Base-by-base conservation (phyloP, 768 basidiomycete species). In the Myochromella boudieri region DNA sequence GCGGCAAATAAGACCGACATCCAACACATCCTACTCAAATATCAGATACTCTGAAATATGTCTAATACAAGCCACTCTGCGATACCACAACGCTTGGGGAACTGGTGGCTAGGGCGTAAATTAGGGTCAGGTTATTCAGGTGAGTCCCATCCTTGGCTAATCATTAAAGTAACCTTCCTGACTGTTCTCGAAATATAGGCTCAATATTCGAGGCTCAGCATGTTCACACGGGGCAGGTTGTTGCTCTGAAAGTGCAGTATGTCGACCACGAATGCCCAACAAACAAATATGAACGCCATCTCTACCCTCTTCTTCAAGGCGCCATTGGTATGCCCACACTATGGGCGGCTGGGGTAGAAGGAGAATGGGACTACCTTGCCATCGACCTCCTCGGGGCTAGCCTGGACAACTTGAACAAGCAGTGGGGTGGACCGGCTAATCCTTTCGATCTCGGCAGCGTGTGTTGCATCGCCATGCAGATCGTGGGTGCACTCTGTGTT, bases 91-190 rank as follows among this genome's bases (percentile, higher is more conserved):
- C 44, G 64, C n/a, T 65, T 88, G 10, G 83, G 74, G 12, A 87
- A 87, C 59, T 88, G 75, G 66, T 77, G 70, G 64, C 59, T 90
- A 26, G 70, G 73, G 17, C 72, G 80, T 28, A 71, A 68, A 14
- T 69, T 90, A 22, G 87, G 87, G 18, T 81, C 85, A 36, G 87
- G 87, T 2, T 89, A 84, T 59, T 87, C 86, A 50, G 87, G 87
- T 82, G 48, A 47, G 72, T 59, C 14, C 43, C 38, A 9, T 18
- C 34, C 22, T 36, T 36, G n/a, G 20, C 25, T 31, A 15, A 15
- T 5, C 20, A 22, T 9, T 40, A 11, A 37, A 21, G 25, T 20
- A n/a, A 11, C 33, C 27, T 28, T 44, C 15, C 20, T 21, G 31
- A 40, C 3, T 41, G 26, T 37, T 43, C 42, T 39, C 31, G 20